Conservation (phyloP, 169 alveolate genomes). For the Eimeria mitis region DNA sequence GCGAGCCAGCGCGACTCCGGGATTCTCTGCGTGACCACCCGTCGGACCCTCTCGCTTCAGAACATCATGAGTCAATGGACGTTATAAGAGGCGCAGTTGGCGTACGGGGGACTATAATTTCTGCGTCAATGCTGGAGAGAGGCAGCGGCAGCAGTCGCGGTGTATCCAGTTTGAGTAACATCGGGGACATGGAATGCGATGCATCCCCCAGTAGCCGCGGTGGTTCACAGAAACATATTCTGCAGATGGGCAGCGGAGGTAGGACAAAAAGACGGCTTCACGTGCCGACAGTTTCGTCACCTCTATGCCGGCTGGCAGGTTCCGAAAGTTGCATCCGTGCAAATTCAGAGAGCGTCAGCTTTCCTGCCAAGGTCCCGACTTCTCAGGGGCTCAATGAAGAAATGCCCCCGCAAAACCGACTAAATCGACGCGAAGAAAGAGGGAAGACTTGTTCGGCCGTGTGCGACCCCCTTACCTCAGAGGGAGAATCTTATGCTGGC, state of each 20-base stretch:
- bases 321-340: neutral
- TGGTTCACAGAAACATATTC: neutral
- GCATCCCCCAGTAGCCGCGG: neutral
- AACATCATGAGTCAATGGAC: neutral
- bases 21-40: neutral
- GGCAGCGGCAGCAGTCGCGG: neutral
- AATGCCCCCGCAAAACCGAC: neutral
- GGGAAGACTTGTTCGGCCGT: neutral
- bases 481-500: neutral
- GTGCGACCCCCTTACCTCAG: neutral
- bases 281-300: neutral
- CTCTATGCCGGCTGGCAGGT: neutral
- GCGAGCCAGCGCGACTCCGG: neutral
- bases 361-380: neutral
- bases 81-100: neutral
- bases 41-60: neutral
- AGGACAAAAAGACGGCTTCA: neutral
- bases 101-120: neutral
- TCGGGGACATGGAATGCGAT: neutral
- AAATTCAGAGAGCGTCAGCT: neutral
- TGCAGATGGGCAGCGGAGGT: neutral
- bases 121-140: neutral
- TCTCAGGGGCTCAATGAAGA: neutral
- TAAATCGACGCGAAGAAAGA: neutral
- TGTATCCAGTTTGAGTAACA: neutral